These are phyloP conservation scores for Brassica incana DNA, from an alignment of 345 rosid genomes.

Conservation along the genomic window DNA sequence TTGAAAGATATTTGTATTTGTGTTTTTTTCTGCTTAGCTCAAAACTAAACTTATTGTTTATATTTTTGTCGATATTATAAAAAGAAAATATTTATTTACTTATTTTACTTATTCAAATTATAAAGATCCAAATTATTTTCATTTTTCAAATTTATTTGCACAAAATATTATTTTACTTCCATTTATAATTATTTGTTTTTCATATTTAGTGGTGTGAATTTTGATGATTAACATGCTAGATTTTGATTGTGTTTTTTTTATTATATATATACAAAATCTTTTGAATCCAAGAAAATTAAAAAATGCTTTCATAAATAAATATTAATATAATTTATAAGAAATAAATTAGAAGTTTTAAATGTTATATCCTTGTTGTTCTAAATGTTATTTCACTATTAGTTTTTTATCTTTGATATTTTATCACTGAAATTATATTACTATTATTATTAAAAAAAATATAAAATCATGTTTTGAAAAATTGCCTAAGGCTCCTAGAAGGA, in stretches of 20 bases:
- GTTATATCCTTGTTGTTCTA: too few relatives aligned
- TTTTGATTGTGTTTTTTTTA: not conserved
- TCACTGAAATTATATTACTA: too few relatives aligned
- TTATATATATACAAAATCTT: not conserved
- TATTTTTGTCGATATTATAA: too few relatives aligned
- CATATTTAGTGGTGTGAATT: not conserved
- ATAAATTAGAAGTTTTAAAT: too few relatives aligned
- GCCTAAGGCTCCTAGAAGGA: not conserved
- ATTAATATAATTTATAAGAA: too few relatives aligned
- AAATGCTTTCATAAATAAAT: not conserved
- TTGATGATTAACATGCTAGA: not conserved
- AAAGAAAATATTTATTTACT: not conserved
- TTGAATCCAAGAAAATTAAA: not conserved
- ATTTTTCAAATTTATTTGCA: not conserved
- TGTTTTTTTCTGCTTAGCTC: too few relatives aligned
- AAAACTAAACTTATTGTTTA: too few relatives aligned
- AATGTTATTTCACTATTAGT: not conserved
- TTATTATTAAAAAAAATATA: too few relatives aligned
- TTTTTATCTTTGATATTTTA: too few relatives aligned
- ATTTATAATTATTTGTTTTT: too few relatives aligned
- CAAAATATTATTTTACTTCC: not conserved
- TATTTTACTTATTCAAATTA: not conserved
- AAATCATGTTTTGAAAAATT: not conserved
- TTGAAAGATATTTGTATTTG: too few relatives aligned
- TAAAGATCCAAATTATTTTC: not conserved